Evolutionary conservation across 176 grass and related monocot genomes (phyloP).

Genomic region (Otatea glauca): DNA sequence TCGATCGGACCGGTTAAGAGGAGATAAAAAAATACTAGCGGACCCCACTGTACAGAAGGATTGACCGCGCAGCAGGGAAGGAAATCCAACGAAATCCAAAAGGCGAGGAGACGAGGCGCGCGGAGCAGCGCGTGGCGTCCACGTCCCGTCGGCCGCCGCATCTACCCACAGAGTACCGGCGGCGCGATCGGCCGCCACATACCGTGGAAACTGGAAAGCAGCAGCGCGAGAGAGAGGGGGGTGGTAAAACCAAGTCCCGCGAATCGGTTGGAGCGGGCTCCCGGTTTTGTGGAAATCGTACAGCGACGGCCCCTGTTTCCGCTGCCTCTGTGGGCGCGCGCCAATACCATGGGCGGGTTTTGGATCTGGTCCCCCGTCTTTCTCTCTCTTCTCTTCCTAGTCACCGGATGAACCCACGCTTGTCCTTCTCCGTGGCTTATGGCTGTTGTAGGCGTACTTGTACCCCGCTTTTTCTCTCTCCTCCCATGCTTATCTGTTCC

Average conservation of each 20-base stretch:
- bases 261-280: neutral
- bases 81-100: neutral
- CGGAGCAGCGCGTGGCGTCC: slow-evolving; percentile 38
- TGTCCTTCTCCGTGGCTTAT: neutral
- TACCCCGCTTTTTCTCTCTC: neutral
- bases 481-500: neutral
- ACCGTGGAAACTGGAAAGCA: neutral
- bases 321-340: slow-evolving; percentile 30
- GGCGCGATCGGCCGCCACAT: neutral
- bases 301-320: slow-evolving; percentile 44
- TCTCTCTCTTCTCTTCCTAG: neutral
- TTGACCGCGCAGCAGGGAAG: neutral
- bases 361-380: neutral
- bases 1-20: too few species aligned
- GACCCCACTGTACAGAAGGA: neutral
- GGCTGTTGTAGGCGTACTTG: neutral
- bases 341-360: slow-evolving; percentile 52
- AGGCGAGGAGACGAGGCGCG: neutral
- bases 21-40: neutral
- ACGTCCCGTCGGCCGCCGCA: neutral
- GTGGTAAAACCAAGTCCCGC: neutral
- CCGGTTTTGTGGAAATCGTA: slow-evolving; percentile 65
- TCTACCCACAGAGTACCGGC: neutral
- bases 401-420: neutral
- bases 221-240: too few species aligned